These are phyloP conservation scores for Suhomyces taliae DNA, from an alignment of 1,139 yeast species.

Conservation along the genomic window DNA sequence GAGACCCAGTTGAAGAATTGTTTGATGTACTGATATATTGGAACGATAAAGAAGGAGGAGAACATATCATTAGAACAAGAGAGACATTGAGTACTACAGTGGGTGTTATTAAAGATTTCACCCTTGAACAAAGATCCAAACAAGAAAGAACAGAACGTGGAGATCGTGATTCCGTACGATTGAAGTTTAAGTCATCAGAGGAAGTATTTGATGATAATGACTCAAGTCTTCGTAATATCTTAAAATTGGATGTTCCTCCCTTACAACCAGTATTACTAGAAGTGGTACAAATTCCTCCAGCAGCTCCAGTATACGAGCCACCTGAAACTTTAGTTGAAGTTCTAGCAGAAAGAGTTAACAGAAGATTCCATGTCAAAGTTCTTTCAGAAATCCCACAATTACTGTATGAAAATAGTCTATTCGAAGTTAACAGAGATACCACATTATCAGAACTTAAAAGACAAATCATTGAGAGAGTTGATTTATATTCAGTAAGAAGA, in stretches of 20 bases:
- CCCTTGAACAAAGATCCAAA: slow-evolving; percentile 16
- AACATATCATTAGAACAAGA: slow-evolving; percentile 13
- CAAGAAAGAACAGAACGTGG: neutral
- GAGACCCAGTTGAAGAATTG: slow-evolving; percentile 26
- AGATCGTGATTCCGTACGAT: neutral
- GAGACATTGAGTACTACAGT: slow-evolving; percentile 28
- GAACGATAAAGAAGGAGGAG: slow-evolving; percentile 11
- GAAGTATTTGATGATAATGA: slow-evolving; percentile 15
- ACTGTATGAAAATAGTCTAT: slow-evolving; percentile 23
- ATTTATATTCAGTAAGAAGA: slow-evolving; percentile 24
- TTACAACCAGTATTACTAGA: slow-evolving; percentile 17
- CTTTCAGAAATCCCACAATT: slow-evolving; percentile 20
- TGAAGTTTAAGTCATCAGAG: slow-evolving; percentile 5
- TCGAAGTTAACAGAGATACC: slow-evolving; percentile 25
- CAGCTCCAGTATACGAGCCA: neutral
- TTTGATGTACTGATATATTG: slow-evolving; percentile 26
- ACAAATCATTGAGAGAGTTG: slow-evolving; percentile 24
- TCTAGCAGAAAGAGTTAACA: neutral
- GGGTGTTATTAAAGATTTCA: slow-evolving; percentile 21
- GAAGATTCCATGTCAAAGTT: slow-evolving; percentile 17
- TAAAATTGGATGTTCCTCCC: slow-evolving; percentile 35
- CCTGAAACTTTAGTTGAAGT: no score
- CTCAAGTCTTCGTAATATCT: slow-evolving; percentile 16
- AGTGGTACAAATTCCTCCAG: neutral
- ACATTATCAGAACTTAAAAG: slow-evolving; percentile 25